Percentiles rank a stretch among this genome's conserved stretches.
Conservation (phyloP, 2,329 filamentous ascomycete genomes). For the Juglanconis sp. region DNA sequence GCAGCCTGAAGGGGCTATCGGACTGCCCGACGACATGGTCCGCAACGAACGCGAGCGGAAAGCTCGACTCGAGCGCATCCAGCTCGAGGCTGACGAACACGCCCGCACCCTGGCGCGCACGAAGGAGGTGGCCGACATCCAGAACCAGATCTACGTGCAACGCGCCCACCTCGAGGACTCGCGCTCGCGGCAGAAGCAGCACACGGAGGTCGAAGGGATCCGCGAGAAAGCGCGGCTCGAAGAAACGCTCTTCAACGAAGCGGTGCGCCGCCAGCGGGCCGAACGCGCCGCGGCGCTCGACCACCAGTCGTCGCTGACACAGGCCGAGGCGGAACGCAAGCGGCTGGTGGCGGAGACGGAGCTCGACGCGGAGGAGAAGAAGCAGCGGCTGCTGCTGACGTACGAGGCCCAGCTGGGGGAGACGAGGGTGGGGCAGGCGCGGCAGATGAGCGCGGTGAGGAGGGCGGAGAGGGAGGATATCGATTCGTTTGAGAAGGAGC, state of each 20-base stretch:
- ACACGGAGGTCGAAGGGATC: slow-evolving; percentile 42
- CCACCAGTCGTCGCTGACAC: slow-evolving; percentile 47
- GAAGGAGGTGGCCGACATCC: slow-evolving; percentile 49
- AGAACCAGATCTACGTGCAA: slow-evolving; percentile 47
- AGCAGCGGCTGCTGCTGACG: slow-evolving; percentile 42
- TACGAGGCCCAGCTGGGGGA: slow-evolving; percentile 46
- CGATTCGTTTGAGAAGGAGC: slow-evolving; percentile 44
- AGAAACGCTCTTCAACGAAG: slow-evolving; percentile 38
- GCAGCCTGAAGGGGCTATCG: slow-evolving; percentile 51
- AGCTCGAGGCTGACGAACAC: slow-evolving; percentile 48
- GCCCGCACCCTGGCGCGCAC: slow-evolving; percentile 44
- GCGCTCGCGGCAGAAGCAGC: slow-evolving; percentile 43
- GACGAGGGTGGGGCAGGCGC: slow-evolving; percentile 46
- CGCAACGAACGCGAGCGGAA: slow-evolving; percentile 49
- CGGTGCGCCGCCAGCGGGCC: slow-evolving; percentile 34
- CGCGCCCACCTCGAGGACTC: slow-evolving; percentile 51
- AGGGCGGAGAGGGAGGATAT: slow-evolving; percentile 50
- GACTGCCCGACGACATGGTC: slow-evolving; percentile 49
- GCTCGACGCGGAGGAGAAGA: slow-evolving; percentile 41
- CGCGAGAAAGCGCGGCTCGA: slow-evolving; percentile 45
- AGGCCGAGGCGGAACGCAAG: slow-evolving; percentile 41
- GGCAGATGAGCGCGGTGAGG: slow-evolving; percentile 46
- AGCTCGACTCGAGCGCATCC: slow-evolving; percentile 42
- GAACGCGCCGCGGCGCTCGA: slow-evolving; percentile 35
- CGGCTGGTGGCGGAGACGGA: slow-evolving; percentile 45